These are phyloP conservation scores for Medicago lupulina DNA, from an alignment of 306 rosid genomes.

Conservation along the genomic window DNA sequence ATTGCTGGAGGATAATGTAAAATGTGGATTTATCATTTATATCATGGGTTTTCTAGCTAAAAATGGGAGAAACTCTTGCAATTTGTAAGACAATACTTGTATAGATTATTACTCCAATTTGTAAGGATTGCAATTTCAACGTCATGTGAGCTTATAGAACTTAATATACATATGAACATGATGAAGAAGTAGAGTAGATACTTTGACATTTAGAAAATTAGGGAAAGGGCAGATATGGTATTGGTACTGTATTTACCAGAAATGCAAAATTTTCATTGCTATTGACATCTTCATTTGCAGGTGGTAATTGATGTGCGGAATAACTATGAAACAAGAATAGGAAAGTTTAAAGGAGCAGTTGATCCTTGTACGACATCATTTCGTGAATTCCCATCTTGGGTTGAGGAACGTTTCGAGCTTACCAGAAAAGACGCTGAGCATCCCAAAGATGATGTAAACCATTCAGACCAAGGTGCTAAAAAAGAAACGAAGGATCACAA, in stretches of 20 bases:
- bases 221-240: too few relatives aligned
- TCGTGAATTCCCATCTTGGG: constrained; percentile 94
- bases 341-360: constrained; percentile 92
- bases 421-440: constrained; percentile 38
- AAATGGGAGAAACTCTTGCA: not conserved
- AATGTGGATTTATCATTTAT: not conserved
- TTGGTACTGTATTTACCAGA: not conserved
- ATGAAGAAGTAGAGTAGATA: constrained; percentile 13
- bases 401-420: constrained; percentile 67
- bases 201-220: too few relatives aligned
- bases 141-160: constrained; percentile 11
- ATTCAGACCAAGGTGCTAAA: constrained; percentile 46
- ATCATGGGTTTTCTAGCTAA: not conserved
- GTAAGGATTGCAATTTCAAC: constrained; percentile 22
- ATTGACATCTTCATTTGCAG: constrained; percentile 47
- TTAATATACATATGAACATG: not conserved
- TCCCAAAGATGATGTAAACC: constrained; percentile 37
- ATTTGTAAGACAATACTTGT: not conserved
- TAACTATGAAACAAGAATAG: constrained; percentile 87
- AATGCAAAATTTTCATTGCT: constrained; percentile 27
- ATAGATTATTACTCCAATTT: not conserved
- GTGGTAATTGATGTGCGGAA: constrained; percentile 94
- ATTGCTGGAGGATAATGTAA: not conserved
- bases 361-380: constrained; percentile 83
- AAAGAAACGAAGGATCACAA: constrained; percentile 47